Conservation (phyloP, 73 alveolate genomes). For the Stentor roeselii region DNA sequence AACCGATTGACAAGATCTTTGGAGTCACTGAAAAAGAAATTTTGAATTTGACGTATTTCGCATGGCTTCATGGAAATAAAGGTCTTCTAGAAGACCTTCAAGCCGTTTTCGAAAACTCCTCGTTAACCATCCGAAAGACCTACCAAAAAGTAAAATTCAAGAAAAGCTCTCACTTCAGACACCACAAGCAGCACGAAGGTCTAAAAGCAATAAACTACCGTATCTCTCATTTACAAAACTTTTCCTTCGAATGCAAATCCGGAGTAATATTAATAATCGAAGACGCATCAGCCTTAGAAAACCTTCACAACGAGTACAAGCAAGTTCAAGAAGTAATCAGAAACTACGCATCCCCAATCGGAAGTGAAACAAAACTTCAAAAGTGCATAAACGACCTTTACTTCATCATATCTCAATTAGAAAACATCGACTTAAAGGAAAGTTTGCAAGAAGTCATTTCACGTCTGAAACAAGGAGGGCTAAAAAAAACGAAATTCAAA, state of each 20-base stretch:
- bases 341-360: background rate
- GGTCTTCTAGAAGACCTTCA: background rate
- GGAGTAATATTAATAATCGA: slow-evolving; percentile 7
- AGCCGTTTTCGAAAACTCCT: background rate
- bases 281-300: slow-evolving; percentile 18
- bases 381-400: background rate
- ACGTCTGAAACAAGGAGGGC: slow-evolving; percentile 16
- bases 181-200: background rate
- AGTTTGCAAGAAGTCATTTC: background rate
- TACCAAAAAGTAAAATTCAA: background rate
- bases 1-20: slow-evolving; percentile 12
- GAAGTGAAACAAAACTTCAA: slow-evolving; percentile 21
- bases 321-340: slow-evolving; percentile 1
- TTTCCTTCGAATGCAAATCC: background rate
- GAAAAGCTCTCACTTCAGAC: background rate
- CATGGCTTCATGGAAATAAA: slow-evolving; percentile 21
- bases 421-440: background rate
- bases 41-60: background rate
- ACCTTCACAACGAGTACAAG: slow-evolving; percentile 12
- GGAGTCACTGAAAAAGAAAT: slow-evolving; percentile 1
- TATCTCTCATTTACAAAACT: background rate
- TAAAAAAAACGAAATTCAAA: background rate
- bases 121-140: background rate
- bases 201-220: background rate
- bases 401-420: background rate